Conservation (phyloP, 1,284 basidiomycete genomes). For the Neonothopanus nambi region DNA sequence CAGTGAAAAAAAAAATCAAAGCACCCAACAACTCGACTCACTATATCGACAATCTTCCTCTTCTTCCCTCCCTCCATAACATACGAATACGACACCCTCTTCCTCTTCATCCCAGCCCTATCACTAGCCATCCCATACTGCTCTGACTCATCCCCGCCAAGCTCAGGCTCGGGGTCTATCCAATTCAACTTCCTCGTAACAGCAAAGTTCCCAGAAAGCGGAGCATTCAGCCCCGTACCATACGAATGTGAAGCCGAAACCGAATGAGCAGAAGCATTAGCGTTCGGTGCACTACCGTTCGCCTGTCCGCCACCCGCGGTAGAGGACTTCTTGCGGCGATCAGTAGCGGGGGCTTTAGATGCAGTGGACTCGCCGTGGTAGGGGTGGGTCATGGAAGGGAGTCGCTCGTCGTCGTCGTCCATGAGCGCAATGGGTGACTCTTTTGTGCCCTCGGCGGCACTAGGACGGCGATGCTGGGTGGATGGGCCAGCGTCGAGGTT, state of each 20-base stretch:
- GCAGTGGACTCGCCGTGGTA: neutral
- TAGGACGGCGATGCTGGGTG: neutral
- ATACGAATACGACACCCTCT: conserved; percentile 51
- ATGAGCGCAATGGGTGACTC: conserved; percentile 13
- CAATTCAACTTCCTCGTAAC: conserved; percentile 6
- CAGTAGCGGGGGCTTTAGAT: neutral
- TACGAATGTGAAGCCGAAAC: neutral
- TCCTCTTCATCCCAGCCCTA: conserved; percentile 21
- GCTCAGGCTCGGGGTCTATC: conserved; percentile 4
- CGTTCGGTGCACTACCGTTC: neutral
- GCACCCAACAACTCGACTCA: no score
- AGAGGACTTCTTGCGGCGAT: neutral
- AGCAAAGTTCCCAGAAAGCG: conserved; percentile 7
- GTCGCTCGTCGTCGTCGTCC: conserved; percentile 1
- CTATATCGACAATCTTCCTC: conserved; percentile 67
- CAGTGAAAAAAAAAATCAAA: neutral
- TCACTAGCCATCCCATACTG: conserved; percentile 5
- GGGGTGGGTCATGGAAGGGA: neutral
- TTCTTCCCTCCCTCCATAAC: conserved; percentile 61
- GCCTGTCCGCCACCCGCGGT: no score
- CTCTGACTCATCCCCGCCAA: neutral
- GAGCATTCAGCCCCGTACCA: conserved; percentile 6
- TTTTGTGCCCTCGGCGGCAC: conserved; percentile 5
- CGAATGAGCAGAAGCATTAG: neutral
- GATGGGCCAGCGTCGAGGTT: conserved; percentile 6